A percentile compares a stretch with the other conserved stretches of the same genome.
These are phyloP conservation scores for Sanguinoderma infundibulare DNA, from an alignment of 1,284 basidiomycete genomes.

Conservation along the genomic window DNA sequence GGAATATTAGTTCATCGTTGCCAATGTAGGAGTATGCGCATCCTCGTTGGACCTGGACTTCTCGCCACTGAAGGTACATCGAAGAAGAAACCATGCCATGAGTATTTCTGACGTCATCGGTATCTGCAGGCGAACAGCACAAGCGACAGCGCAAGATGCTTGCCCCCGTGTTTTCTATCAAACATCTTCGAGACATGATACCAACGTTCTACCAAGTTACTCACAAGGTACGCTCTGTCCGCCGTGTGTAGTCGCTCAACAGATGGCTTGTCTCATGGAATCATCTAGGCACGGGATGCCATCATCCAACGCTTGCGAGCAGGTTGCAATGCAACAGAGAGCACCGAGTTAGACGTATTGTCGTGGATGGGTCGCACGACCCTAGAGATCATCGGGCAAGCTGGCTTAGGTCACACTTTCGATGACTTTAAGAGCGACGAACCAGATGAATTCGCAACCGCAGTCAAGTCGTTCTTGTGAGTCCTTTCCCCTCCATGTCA, in stretches of 20 bases:
- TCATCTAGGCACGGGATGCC: conserved; percentile 17
- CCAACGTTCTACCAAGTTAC: conserved; percentile 18
- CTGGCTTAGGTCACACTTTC: conserved; percentile 26
- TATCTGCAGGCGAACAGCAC: conserved; percentile 26
- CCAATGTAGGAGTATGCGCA: conserved; percentile 5
- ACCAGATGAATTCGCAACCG: conserved; percentile 28
- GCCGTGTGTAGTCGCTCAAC: too few relatives aligned
- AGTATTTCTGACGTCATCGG: neutral
- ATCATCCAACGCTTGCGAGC: conserved; percentile 9
- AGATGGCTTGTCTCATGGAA: neutral
- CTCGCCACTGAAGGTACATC: conserved; percentile 14
- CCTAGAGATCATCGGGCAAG: conserved; percentile 26
- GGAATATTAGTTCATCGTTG: too few relatives aligned
- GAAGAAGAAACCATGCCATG: too few relatives aligned
- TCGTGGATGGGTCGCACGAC: conserved; percentile 27
- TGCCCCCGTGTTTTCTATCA: conserved; percentile 24
- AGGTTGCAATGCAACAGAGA: neutral
- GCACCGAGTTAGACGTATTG: conserved; percentile 23
- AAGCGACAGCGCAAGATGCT: conserved; percentile 28
- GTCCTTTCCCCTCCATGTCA: neutral
- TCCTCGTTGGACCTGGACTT: conserved; percentile 20
- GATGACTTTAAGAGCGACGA: conserved; percentile 25
- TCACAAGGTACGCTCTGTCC: conserved; percentile 15
- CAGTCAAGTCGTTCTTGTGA: conserved; percentile 33
- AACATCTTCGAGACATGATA: conserved; percentile 21